Percentiles rank a stretch among this genome's conserved stretches.
Evolutionary conservation across 1,284 basidiomycete species (phyloP).

Genomic region (Moesziomyces globuligerus): DNA sequence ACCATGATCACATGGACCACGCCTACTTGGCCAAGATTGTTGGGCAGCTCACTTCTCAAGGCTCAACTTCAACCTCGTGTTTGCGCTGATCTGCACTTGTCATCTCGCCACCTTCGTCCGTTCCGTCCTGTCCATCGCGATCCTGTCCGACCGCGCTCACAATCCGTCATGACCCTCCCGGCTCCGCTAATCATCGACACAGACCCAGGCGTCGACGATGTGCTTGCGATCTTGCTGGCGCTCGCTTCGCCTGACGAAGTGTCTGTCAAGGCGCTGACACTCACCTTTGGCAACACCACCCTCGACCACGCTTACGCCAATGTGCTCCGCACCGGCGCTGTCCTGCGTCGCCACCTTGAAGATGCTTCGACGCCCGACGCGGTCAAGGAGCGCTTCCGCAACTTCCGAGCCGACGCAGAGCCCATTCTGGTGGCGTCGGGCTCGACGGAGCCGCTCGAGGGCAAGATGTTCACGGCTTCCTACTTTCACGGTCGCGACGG

Average conservation of each 20-base stretch:
- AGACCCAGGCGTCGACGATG: conserved; percentile 83
- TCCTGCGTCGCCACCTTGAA: conserved; percentile 75
- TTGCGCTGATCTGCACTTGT: too few species aligned
- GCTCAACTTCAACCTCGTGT: neutral
- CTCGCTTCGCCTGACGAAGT: conserved; percentile 56
- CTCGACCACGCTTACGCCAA: conserved; percentile 72
- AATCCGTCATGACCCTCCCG: conserved; percentile 9
- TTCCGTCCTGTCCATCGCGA: too few species aligned
- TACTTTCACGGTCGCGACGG: conserved; percentile 73
- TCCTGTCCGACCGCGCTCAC: neutral
- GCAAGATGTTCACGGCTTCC: conserved; percentile 80
- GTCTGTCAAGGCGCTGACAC: conserved; percentile 73
- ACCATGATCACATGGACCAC: neutral
- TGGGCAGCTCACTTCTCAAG: neutral
- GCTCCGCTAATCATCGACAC: conserved; percentile 58
- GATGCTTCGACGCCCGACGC: conserved; percentile 70
- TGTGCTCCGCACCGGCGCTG: conserved; percentile 72
- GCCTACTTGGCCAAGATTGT: neutral
- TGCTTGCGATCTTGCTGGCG: conserved; percentile 74
- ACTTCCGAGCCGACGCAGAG: conserved; percentile 20
- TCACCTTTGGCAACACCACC: conserved; percentile 71
- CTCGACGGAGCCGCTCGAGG: conserved; percentile 75
- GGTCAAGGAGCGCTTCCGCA: conserved; percentile 65
- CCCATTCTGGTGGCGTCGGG: conserved; percentile 47
- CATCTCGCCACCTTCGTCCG: too few species aligned